Base-by-base conservation (phyloP, 192 early-diverging fungal genomes). In the Coemansia sp. region DNA sequence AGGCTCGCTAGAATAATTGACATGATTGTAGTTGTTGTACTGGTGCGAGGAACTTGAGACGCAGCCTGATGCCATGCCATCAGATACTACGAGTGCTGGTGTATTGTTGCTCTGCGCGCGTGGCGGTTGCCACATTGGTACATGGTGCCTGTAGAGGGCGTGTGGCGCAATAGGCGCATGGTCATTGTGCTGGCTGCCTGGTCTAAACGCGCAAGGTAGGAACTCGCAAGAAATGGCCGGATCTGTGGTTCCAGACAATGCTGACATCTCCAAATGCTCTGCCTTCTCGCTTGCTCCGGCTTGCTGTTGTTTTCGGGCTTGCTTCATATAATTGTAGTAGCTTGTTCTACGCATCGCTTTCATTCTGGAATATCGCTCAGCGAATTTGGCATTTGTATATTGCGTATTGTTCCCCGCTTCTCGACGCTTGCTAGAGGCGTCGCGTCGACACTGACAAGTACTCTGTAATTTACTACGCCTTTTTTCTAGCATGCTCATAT, bases 41-140 rank as follows among this genome's bases (percentile, higher is more conserved):
- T 42, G 38, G 38, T 13, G 61, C 6, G 22, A 63, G 22, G 61
- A 12, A 22, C 61, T 38, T 42, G 38, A 11, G 38, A 38, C n/a
- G 22, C 40, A 27, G 36, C 40, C 16, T 15, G 22, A 42, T 63
- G 61, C 12, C 38, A 63, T 63, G 40, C 38, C 61, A 63, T 63
- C 61, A 42, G 61, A 42, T 63, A 63, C 22, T 15, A 42, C 0
- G 42, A 41, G 61, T 24, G 40, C 40, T 10, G 61, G 38, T 2
- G 3, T 12, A 24, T 63, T 63, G 61, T 63, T 42, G 61, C 61
- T 27, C 38, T 40, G 38, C 16, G 38, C 61, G 41, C 16, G 24
- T 63, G 61, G 22, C 9, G 15, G 61, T 63, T 24, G 61, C 61
- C 61, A 63, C 61, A 63, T 63, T 63, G 61, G 61, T 20, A 41